Conservation (phyloP, 1,284 basidiomycete genomes). For the Puccinia coronata region DNA sequence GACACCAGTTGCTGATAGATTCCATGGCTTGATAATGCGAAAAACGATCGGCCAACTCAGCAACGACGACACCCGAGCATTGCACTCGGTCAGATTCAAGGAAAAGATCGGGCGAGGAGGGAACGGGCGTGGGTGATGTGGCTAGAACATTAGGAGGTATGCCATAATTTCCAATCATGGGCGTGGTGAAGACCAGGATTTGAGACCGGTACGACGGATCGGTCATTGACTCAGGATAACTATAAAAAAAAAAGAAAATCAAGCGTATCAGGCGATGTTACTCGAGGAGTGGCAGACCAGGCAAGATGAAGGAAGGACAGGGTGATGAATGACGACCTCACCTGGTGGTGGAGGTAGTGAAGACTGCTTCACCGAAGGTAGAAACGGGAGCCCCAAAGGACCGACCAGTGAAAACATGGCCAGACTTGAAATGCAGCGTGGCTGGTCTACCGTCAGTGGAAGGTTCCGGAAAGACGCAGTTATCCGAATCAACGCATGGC, state of each 20-base stretch:
- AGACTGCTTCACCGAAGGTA: slow-evolving; percentile 94
- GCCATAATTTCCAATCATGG: slow-evolving; percentile 98
- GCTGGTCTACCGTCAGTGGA: slow-evolving; percentile 65
- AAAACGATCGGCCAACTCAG: slow-evolving; percentile 90
- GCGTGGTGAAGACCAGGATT: slow-evolving; percentile 96
- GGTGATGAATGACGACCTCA: slow-evolving; percentile 65
- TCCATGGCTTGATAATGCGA: slow-evolving; percentile 94
- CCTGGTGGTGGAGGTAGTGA: slow-evolving; percentile 97
- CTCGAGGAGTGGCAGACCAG: background rate
- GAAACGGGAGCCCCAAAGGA: slow-evolving; percentile 87
- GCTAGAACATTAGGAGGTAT: slow-evolving; percentile 72
- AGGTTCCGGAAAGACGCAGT: slow-evolving; percentile 32
- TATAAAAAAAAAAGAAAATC: background rate
- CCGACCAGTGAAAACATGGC: slow-evolving; percentile 83
- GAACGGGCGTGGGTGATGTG: slow-evolving; percentile 29
- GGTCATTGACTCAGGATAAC: slow-evolving; percentile 95
- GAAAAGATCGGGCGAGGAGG: slow-evolving; percentile 60
- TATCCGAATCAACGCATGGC: slow-evolving; percentile 47
- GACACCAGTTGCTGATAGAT: slow-evolving; percentile 89
- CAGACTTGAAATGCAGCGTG: slow-evolving; percentile 86
- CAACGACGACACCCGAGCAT: slow-evolving; percentile 88
- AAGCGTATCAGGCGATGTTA: too few relatives aligned
- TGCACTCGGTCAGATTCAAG: slow-evolving; percentile 88
- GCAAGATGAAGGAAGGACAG: background rate
- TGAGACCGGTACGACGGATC: slow-evolving; percentile 98